Percentiles rank a stretch among this genome's conserved stretches.
phyloP scores from a whole-genome alignment of 1,284 basidiomycete genomes.

The Exsudoporus floridanus region DNA sequence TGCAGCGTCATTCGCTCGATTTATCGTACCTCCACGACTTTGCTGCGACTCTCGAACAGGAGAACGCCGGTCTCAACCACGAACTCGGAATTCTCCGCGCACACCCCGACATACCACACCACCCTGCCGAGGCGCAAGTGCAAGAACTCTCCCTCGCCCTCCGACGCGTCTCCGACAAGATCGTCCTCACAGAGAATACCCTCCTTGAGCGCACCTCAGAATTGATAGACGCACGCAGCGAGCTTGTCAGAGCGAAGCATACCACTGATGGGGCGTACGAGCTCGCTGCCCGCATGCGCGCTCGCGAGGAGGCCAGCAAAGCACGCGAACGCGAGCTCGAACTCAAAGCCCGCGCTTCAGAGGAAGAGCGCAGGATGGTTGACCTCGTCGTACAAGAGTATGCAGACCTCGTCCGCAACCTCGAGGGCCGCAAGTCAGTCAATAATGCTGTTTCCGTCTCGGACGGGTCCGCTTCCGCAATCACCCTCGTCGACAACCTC shows the following conservation, averaged over 20 bases:
- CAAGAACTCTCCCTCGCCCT: constrained; percentile 66
- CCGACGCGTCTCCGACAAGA: constrained; percentile 65
- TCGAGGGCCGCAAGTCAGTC: constrained; percentile 47
- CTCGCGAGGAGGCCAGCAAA: constrained; percentile 51
- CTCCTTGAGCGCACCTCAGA: constrained; percentile 52
- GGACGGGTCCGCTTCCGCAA: constrained; percentile 22
- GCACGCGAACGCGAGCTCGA: constrained; percentile 47
- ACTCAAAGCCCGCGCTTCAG: constrained; percentile 39
- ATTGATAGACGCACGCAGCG: constrained; percentile 42
- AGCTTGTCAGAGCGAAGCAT: constrained; percentile 44
- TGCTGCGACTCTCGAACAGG: constrained; percentile 48
- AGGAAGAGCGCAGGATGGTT: constrained; percentile 59
- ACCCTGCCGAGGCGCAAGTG: constrained; percentile 50
- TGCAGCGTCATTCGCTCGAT: constrained; percentile 62
- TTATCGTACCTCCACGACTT: constrained; percentile 49
- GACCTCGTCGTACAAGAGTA: constrained; percentile 68
- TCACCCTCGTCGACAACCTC: constrained; percentile 43
- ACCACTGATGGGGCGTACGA: constrained; percentile 52
- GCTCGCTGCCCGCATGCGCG: constrained; percentile 48
- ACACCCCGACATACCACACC: constrained; percentile 44
- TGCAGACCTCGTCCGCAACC: constrained; percentile 61
- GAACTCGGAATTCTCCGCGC: constrained; percentile 55
- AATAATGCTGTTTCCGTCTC: constrained; percentile 2
- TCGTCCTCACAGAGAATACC: constrained; percentile 54
- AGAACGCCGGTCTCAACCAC: constrained; percentile 53